Evolutionary conservation across 2,329 filamentous ascomycete species (phyloP).

Genomic region (Pseudocercospora pini-densiflorae): DNA sequence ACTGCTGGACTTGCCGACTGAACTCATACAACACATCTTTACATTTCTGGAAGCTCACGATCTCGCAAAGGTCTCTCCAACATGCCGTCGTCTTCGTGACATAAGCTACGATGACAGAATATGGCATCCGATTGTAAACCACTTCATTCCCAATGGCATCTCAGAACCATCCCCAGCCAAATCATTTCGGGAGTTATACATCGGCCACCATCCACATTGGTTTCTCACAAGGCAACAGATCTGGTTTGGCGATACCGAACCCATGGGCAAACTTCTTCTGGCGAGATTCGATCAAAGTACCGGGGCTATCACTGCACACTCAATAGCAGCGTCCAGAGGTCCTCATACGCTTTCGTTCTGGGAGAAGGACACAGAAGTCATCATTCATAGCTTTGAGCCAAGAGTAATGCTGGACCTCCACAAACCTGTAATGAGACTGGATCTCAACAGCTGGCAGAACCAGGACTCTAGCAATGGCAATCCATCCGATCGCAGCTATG

Average conservation of each 20-base stretch:
- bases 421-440: constrained; percentile 63
- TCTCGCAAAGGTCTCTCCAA: constrained; percentile 63
- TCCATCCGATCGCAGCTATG: constrained; percentile 23
- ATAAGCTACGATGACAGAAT: constrained; percentile 69
- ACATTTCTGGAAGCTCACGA: constrained; percentile 67
- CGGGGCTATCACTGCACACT: constrained; percentile 80
- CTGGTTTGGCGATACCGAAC: constrained; percentile 79
- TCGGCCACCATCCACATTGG: constrained; percentile 79
- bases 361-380: constrained; percentile 61
- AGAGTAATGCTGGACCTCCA: constrained; percentile 73
- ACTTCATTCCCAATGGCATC: constrained; percentile 66
- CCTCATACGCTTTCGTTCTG: constrained; percentile 64
- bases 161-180: constrained; percentile 60
- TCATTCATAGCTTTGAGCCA: constrained; percentile 53
- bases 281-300: constrained; percentile 74
- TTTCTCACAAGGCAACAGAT: constrained; percentile 79
- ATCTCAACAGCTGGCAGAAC: constrained; percentile 35
- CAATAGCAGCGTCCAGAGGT: constrained; percentile 69
- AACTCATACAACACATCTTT: constrained; percentile 76
- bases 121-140: constrained; percentile 73
- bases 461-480: constrained; percentile 28
- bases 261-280: constrained; percentile 76
- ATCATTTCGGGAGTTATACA: constrained; percentile 73
- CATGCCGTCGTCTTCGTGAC: constrained; percentile 63
- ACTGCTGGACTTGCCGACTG: constrained; percentile 68